Evolutionary conservation across 2,329 filamentous ascomycete species (phyloP).

Genomic region (Penicillium paneum): DNA sequence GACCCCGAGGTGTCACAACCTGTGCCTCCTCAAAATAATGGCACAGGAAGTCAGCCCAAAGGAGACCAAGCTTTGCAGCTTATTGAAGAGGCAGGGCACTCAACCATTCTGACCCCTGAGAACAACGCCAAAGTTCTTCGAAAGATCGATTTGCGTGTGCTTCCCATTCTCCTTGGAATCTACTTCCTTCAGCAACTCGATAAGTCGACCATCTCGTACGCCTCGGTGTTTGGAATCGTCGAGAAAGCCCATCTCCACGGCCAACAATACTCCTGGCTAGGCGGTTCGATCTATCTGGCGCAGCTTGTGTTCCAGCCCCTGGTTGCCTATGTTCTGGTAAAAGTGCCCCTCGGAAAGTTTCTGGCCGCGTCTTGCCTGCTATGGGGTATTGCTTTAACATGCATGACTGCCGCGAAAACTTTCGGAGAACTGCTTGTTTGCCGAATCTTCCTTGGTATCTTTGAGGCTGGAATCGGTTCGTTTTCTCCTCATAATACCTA

Average conservation of each 20-base stretch:
- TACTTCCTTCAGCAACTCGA: constrained; percentile 64
- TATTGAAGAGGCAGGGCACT: constrained; percentile 46
- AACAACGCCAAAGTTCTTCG: constrained; percentile 53
- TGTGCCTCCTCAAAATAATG: neutral
- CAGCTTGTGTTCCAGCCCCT: constrained; percentile 54
- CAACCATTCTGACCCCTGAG: constrained; percentile 49
- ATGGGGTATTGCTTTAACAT: constrained; percentile 52
- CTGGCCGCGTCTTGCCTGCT: constrained; percentile 51
- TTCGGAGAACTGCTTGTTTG: constrained; percentile 52
- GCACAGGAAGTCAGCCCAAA: neutral
- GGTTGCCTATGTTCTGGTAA: constrained; percentile 56
- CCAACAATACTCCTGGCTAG: constrained; percentile 54
- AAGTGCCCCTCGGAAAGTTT: constrained; percentile 60
- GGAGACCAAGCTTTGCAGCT: constrained; percentile 52
- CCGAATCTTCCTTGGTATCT: constrained; percentile 57
- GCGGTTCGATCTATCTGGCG: constrained; percentile 53
- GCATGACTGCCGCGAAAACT: constrained; percentile 52
- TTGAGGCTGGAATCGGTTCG: constrained; percentile 48
- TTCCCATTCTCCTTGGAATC: constrained; percentile 57
- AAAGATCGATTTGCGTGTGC: constrained; percentile 51
- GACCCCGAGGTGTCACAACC: constrained; percentile 6
- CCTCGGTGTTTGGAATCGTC: constrained; percentile 62
- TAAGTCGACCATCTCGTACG: constrained; percentile 60
- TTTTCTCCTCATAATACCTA: neutral
- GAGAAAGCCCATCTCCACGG: constrained; percentile 57